Conservation (phyloP, 2,329 filamentous ascomycete genomes). For the Alternaria viburni region DNA sequence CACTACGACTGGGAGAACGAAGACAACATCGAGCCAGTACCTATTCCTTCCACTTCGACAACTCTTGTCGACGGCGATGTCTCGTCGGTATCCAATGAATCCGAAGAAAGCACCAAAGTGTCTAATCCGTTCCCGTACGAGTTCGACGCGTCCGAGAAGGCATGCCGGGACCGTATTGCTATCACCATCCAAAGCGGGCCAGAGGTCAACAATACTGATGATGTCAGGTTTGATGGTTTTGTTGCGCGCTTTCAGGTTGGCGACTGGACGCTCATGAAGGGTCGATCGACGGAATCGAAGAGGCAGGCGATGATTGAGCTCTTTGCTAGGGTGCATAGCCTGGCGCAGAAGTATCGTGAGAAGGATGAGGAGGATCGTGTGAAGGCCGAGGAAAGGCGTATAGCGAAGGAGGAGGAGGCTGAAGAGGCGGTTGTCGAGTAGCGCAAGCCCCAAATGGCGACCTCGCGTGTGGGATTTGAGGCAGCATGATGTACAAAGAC, state of each 20-base stretch:
- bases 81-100: too few species aligned
- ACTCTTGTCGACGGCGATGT: too few species aligned
- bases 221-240: too few species aligned
- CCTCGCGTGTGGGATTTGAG: fast-evolving
- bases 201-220: too few species aligned
- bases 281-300: not conserved
- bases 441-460: not conserved
- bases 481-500: fast-evolving
- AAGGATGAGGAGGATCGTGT: not conserved
- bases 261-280: not conserved
- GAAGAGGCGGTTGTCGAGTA: not conserved
- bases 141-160: too few species aligned
- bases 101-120: too few species aligned
- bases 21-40: too few species aligned
- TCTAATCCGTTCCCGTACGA: too few species aligned
- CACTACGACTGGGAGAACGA: too few species aligned
- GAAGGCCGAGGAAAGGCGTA: not conserved
- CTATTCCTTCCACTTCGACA: too few species aligned
- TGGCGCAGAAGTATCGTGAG: not conserved
- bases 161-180: too few species aligned
- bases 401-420: not conserved
- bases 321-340: not conserved
- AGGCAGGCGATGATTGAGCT: not conserved
- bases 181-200: too few species aligned
- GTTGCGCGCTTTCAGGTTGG: not conserved